A percentile compares a stretch with the other conserved stretches of the same genome.
phyloP scores from a whole-genome alignment of 148 eudicot genomes.

The Camellia sinensis region DNA sequence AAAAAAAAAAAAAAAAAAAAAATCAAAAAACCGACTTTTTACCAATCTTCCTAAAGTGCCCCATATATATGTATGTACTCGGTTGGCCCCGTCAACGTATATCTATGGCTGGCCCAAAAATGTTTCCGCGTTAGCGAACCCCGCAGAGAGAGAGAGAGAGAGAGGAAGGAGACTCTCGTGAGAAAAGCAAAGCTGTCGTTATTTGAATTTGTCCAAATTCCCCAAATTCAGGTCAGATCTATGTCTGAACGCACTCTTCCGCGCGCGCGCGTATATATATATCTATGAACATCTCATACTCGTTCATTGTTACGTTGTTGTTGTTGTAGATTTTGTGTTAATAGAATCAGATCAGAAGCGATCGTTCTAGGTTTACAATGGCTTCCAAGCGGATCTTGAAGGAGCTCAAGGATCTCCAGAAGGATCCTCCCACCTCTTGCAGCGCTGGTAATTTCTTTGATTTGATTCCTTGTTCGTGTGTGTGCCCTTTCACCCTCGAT shows the following conservation, averaged over 20 bases:
- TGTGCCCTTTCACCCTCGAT: neutral
- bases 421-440: conserved; percentile 77
- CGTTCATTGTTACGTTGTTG: neutral
- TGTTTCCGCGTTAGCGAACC: neutral
- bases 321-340: conserved; percentile 1
- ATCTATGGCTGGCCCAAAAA: too few species aligned
- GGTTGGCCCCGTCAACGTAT: too few species aligned
- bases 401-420: conserved; percentile 88
- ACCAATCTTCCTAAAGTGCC: too few species aligned
- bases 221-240: conserved; percentile 11
- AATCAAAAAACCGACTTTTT: too few species aligned
- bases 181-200: neutral
- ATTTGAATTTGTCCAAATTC: neutral
- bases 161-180: neutral
- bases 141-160: neutral
- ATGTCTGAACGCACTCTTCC: neutral
- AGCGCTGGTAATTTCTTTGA: conserved; percentile 49
- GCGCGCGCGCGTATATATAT: neutral
- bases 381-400: conserved; percentile 78
- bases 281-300: neutral
- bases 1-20: too few species aligned
- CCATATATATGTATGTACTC: too few species aligned
- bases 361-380: conserved; percentile 25
- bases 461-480: neutral
- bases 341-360: neutral